Evolutionary conservation across 164 flowering plant species (phyloP), one percentile per base, ranked within the genome.

Genomic region (Magnolia changhungtana): DNA sequence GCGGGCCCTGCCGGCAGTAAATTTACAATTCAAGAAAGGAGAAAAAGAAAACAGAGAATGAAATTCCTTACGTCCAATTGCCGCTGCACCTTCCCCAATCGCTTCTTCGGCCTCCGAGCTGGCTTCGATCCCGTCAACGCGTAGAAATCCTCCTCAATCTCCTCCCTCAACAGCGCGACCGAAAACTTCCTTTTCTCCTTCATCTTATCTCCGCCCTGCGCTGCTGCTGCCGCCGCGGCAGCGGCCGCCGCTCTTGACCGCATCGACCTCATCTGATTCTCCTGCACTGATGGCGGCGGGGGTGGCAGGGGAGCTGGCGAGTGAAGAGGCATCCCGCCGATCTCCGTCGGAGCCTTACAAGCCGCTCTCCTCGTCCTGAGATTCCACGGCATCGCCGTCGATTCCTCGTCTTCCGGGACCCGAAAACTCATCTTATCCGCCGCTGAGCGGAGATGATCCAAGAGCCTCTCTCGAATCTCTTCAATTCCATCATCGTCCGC

Each of bases 131-230:
- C 95, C 1, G 80, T 55, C 75, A 92, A 75, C 72, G 31, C 82
- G 74, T 81, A 71, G 76, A 89, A 88, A 85, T 95, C 98, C 67
- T 88, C 93, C 67, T 91, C 96, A 78, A 95, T 85, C 84, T 93
- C 96, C 61, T 81, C 78, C 63, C 81, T 81, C 45, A 87, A 78
- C 2, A 95, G 90, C 23, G 87, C 6, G 67, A 88, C 82, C 20
- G 86, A 73, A 24, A 89, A 85, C 78, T 86, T 89, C 29, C 78
- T 37, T 73, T 85, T 80, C 83, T 82, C 86, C 79, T 79, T 82
- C 72, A 23, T 58, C 72, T 68, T 75, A 63, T 50, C 72, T 8
- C 37, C 74, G 11, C 13, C 21, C 50, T 27, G 61, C 50, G 71
- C 72, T 63, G 77, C 72, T 63, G 77, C 72, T 9, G 67, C 74